Conservation (phyloP, 495 filamentous ascomycete genomes). For the Oidiodendron maius region DNA sequence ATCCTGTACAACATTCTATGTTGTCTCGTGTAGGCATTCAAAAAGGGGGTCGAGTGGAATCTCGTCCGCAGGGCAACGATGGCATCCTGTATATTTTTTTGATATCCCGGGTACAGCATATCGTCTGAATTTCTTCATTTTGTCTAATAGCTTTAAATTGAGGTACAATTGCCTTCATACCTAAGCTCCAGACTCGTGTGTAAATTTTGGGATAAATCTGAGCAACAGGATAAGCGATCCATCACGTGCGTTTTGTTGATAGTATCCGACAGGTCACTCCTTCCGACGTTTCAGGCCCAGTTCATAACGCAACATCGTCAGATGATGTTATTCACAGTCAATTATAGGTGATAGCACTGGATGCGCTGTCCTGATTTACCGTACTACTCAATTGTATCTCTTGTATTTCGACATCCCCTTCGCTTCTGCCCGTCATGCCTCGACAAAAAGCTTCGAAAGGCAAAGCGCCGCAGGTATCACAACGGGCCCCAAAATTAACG, state of each 20-base stretch:
- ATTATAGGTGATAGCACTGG: not conserved
- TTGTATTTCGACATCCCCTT: not conserved
- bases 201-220: no score
- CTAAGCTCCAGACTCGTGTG: no score
- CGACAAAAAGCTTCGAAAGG: not conserved
- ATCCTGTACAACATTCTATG: slow-evolving; percentile 33
- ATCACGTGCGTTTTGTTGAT: no score
- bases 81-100: slow-evolving; percentile 26
- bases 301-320: slow-evolving; percentile 14
- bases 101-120: not conserved
- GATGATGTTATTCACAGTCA: not conserved
- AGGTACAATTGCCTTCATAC: no score
- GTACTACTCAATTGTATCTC: not conserved
- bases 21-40: not conserved
- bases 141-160: no score
- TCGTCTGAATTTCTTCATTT: no score
- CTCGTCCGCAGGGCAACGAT: slow-evolving; percentile 58
- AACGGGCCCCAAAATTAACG: slow-evolving; percentile 21
- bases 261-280: no score
- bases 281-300: slow-evolving; percentile 19
- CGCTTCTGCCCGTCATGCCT: slow-evolving; percentile 5
- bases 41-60: slow-evolving; percentile 24
- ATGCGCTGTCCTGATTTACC: not conserved
- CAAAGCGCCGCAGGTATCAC: slow-evolving; percentile 11
- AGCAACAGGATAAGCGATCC: no score